phyloP scores from a whole-genome alignment of 2,329 filamentous ascomycete genomes.

The Paraphoma sp. region DNA sequence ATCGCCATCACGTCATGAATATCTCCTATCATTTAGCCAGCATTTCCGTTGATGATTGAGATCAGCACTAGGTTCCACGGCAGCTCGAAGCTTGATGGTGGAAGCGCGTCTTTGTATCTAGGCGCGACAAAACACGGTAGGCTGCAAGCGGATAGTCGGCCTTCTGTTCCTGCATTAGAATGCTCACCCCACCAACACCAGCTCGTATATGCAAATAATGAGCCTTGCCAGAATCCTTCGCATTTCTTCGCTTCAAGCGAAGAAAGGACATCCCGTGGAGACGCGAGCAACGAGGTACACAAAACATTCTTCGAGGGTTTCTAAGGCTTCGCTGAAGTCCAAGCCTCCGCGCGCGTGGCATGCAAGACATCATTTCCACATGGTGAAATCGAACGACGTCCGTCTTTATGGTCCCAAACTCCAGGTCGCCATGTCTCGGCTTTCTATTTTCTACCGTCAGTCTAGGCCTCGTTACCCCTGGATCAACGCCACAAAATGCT shows the following conservation, averaged over 20 bases:
- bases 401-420: neutral
- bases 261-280: neutral
- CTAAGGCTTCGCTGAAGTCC: neutral
- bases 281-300: too few species aligned
- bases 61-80: neutral
- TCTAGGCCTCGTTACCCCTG: constrained; percentile 11
- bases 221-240: neutral
- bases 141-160: neutral
- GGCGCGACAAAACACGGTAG: neutral
- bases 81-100: neutral
- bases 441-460: constrained; percentile 4
- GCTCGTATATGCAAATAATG: constrained; percentile 1
- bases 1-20: neutral
- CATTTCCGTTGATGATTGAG: neutral
- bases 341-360: neutral
- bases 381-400: neutral
- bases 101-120: neutral
- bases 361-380: constrained; percentile 13
- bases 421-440: neutral
- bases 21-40: neutral
- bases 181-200: neutral
- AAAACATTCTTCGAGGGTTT: neutral
- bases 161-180: neutral
- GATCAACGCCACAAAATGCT: constrained; percentile 1
- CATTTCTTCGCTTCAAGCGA: neutral